Conservation (phyloP, 1,284 basidiomycete species). For the Lentinula novae-zelandiae region DNA sequence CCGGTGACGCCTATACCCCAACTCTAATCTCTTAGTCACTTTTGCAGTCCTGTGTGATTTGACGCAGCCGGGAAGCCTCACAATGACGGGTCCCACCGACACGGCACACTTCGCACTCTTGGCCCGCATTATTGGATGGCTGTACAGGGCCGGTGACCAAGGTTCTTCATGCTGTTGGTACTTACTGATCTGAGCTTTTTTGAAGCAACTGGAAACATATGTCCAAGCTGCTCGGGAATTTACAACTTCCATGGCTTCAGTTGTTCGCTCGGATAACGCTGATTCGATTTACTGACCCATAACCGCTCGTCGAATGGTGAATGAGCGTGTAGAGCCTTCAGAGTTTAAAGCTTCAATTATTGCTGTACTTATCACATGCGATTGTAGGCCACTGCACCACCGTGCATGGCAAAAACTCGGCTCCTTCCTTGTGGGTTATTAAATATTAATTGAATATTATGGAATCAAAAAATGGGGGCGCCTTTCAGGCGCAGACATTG, state of each 20-base stretch:
- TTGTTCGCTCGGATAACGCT: background rate
- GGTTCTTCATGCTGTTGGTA: background rate
- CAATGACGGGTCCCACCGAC: background rate
- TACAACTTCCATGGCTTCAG: background rate
- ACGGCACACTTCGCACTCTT: background rate
- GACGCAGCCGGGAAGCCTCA: background rate
- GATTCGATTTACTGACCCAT: background rate
- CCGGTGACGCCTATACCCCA: too few species aligned
- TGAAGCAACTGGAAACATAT: background rate
- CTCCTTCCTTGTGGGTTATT: too few species aligned
- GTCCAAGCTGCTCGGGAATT: background rate
- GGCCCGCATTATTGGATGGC: background rate
- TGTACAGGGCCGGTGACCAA: background rate
- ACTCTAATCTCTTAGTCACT: background rate
- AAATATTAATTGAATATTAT: too few species aligned
- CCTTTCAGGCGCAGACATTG: too few species aligned
- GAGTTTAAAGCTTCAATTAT: too few species aligned
- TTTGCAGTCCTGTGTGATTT: background rate
- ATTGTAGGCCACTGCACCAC: too few species aligned
- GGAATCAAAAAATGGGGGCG: too few species aligned
- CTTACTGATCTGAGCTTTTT: background rate
- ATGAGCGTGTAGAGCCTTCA: too few species aligned
- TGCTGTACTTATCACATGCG: too few species aligned
- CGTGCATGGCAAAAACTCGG: too few species aligned
- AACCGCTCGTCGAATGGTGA: too few species aligned